phyloP scores from a whole-genome alignment of 23 red algal genomes.

The Gracilariopsis chorda region DNA sequence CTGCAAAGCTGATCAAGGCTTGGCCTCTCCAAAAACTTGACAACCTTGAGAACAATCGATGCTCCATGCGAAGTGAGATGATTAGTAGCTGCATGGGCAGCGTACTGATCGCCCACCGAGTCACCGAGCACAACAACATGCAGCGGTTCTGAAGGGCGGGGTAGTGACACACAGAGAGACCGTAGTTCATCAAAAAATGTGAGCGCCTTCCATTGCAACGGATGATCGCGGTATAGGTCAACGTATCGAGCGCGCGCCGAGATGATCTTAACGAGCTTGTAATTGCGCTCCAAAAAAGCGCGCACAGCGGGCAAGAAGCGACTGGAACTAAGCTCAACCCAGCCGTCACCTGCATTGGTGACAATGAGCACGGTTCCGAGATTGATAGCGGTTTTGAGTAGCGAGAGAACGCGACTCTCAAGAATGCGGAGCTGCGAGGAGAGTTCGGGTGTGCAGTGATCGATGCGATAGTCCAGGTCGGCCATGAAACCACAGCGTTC shows the following conservation, averaged over 20 bases:
- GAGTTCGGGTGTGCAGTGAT: constrained; percentile 35
- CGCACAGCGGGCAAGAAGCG: constrained; percentile 88
- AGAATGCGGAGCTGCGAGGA: constrained; percentile 32
- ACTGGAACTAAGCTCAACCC: constrained; percentile 85
- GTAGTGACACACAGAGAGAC: neutral
- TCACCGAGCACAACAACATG: constrained; percentile 67
- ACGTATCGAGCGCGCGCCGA: constrained; percentile 89
- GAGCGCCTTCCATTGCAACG: constrained; percentile 90
- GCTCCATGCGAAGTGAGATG: constrained; percentile 1
- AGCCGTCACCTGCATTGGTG: constrained; percentile 97
- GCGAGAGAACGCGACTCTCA: constrained; percentile 65
- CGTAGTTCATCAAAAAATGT: constrained; percentile 81
- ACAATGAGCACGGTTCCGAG: constrained; percentile 84
- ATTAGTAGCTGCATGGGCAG: constrained; percentile 43
- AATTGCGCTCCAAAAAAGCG: constrained; percentile 66
- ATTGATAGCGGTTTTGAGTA: constrained; percentile 59
- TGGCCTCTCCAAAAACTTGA: constrained; percentile 73
- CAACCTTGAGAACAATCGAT: constrained; percentile 59
- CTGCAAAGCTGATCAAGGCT: constrained; percentile 47
- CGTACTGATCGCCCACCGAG: constrained; percentile 61
- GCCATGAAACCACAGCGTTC: constrained; percentile 55
- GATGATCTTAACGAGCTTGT: constrained; percentile 63
- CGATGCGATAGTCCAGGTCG: constrained; percentile 36
- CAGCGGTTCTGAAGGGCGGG: neutral
- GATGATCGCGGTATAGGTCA: constrained; percentile 56